Conservation (phyloP, 495 filamentous ascomycete genomes). For the Podospora conica region DNA sequence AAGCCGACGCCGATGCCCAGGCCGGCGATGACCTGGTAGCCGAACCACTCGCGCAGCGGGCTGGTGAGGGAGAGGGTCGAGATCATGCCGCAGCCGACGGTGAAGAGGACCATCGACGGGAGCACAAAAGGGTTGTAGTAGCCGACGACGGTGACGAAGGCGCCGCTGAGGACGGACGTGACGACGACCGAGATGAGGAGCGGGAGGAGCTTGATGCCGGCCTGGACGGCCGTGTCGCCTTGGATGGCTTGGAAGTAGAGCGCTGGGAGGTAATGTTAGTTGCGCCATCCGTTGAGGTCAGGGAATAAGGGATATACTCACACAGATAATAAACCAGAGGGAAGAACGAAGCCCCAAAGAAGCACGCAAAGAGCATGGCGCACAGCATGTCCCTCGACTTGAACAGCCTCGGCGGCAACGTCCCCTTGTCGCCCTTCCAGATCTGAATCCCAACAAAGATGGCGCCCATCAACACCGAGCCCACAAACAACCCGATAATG, state of each 20-base stretch:
- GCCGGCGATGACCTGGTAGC: slow-evolving; percentile 47
- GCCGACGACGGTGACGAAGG: slow-evolving; percentile 39
- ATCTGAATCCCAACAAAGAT: slow-evolving; percentile 48
- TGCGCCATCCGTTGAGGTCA: not conserved
- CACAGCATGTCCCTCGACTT: slow-evolving; percentile 48
- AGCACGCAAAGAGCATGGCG: slow-evolving; percentile 51
- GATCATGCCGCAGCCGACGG: slow-evolving; percentile 47
- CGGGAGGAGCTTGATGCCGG: slow-evolving; percentile 74
- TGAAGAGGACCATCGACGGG: slow-evolving; percentile 37
- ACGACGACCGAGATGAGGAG: slow-evolving; percentile 63
- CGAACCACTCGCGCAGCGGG: slow-evolving; percentile 44
- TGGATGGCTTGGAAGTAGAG: slow-evolving; percentile 91
- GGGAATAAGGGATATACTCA: slow-evolving; percentile 19
- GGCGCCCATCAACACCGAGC: slow-evolving; percentile 40
- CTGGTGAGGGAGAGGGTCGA: slow-evolving; percentile 42
- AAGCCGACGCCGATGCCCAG: slow-evolving; percentile 42
- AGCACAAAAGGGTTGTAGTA: slow-evolving; percentile 50
- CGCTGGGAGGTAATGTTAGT: slow-evolving; percentile 31
- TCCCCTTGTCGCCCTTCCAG: slow-evolving; percentile 46
- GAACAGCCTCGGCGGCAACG: slow-evolving; percentile 52
- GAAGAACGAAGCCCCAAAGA: slow-evolving; percentile 61
- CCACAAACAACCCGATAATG: slow-evolving; percentile 44
- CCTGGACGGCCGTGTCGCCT: slow-evolving; percentile 58
- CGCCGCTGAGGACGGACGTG: slow-evolving; percentile 39
- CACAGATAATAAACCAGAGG: slow-evolving; percentile 65